Evolutionary conservation across 2,329 filamentous ascomycete genomes (phyloP).

Genomic region (Cordyceps fumosorosea): DNA sequence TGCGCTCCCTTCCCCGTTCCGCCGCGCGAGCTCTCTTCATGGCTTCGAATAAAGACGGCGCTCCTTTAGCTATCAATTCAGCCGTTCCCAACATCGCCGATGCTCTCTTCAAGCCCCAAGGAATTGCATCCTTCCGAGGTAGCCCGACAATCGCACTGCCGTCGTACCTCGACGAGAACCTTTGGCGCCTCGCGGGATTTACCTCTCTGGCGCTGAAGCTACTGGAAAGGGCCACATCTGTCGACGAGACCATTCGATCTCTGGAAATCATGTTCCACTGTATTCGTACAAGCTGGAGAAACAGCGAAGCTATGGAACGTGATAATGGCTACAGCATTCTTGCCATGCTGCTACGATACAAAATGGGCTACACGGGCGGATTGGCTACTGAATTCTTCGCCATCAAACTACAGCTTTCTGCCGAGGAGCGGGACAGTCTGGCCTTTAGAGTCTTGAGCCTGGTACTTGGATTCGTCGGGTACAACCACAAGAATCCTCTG

Average conservation of each 20-base stretch:
- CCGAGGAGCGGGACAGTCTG: constrained; percentile 48
- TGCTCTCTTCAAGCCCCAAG: constrained; percentile 73
- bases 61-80: constrained; percentile 79
- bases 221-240: constrained; percentile 66
- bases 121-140: constrained; percentile 75
- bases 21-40: constrained; percentile 55
- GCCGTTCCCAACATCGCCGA: constrained; percentile 84
- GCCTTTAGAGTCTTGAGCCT: constrained; percentile 63
- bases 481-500: constrained; percentile 69
- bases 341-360: constrained; percentile 74
- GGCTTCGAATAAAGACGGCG: constrained; percentile 44
- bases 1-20: constrained; percentile 67
- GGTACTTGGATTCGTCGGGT: constrained; percentile 82
- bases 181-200: constrained; percentile 91
- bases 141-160: constrained; percentile 75
- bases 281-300: constrained; percentile 88
- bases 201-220: constrained; percentile 78
- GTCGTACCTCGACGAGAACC: constrained; percentile 80
- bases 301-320: constrained; percentile 96
- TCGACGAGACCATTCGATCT: constrained; percentile 66
- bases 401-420: constrained; percentile 38
- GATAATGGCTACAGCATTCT: constrained; percentile 91
- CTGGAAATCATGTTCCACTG: constrained; percentile 80
- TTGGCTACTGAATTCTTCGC: constrained; percentile 24
- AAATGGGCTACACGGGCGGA: constrained; percentile 53